A percentile compares a stretch with the other conserved stretches of the same genome.
phyloP scores from a whole-genome alignment of 352 stramenopile genomes.

The Phytophthora podocarpi region DNA sequence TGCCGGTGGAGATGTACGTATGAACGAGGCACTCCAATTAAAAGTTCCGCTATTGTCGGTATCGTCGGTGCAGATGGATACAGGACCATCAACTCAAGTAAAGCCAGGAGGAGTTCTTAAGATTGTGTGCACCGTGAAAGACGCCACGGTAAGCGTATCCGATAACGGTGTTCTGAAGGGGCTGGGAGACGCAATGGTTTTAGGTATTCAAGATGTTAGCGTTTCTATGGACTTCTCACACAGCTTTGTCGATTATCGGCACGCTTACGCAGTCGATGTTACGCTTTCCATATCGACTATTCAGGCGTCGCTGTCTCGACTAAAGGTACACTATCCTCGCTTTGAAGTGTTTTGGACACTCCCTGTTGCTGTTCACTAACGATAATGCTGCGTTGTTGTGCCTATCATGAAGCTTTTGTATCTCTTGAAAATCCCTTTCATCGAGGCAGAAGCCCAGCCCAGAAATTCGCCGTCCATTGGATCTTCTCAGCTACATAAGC shows the following conservation, averaged over 20 bases:
- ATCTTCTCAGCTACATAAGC: not conserved
- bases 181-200: slow-evolving; percentile 21
- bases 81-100: not conserved
- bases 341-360: not conserved
- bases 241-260: slow-evolving; percentile 11
- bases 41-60: slow-evolving; percentile 27
- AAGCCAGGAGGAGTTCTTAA: slow-evolving; percentile 23
- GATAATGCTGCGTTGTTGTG: slow-evolving; percentile 5
- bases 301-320: slow-evolving; percentile 29
- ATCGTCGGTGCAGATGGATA: slow-evolving; percentile 24
- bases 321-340: slow-evolving; percentile 35
- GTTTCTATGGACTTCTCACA: slow-evolving; percentile 30
- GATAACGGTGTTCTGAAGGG: slow-evolving; percentile 25
- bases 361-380: slow-evolving; percentile 1
- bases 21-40: slow-evolving; percentile 39
- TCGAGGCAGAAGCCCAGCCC: not conserved
- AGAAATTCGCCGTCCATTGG: not conserved
- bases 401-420: slow-evolving; percentile 43
- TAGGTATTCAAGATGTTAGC: slow-evolving; percentile 19
- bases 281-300: slow-evolving; percentile 28
- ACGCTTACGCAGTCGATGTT: slow-evolving; percentile 24
- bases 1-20: slow-evolving; percentile 28
- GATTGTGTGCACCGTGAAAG: slow-evolving; percentile 21
- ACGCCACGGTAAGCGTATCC: slow-evolving; percentile 17
- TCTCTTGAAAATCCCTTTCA: slow-evolving; percentile 42